phyloP scores from a whole-genome alignment of 768 basidiomycete species.

The Fomitopsis serialis region DNA sequence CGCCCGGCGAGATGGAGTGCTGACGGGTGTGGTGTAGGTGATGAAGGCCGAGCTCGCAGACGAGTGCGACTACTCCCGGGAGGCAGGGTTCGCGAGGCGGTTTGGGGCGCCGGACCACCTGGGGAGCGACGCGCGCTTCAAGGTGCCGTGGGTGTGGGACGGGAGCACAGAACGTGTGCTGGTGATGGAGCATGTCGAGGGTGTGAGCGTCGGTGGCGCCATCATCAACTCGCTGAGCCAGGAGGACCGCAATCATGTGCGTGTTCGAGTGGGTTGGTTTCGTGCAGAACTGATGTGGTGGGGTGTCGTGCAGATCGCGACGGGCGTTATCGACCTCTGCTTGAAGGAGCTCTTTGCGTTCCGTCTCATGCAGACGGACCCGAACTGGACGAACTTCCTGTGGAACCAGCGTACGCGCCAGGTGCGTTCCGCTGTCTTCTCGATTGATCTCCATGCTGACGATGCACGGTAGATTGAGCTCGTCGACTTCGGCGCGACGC shows the following conservation, averaged over 20 bases:
- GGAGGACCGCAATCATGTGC: conserved; percentile 67
- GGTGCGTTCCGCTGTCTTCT: conserved; percentile 30
- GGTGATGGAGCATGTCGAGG: conserved; percentile 83
- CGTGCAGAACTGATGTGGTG: too few species aligned
- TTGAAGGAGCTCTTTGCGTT: conserved; percentile 88
- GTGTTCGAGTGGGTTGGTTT: conserved; percentile 10
- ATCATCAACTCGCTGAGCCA: conserved; percentile 51
- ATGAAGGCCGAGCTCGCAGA: conserved; percentile 88
- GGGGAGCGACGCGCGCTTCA: conserved; percentile 62
- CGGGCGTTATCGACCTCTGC: conserved; percentile 77
- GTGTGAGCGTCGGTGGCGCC: conserved; percentile 73
- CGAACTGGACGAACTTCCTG: conserved; percentile 97
- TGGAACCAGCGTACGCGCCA: conserved; percentile 67
- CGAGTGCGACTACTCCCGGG: conserved; percentile 87
- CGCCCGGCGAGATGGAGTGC: not conserved
- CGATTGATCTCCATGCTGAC: not conserved
- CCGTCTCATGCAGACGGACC: conserved; percentile 95
- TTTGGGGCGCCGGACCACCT: conserved; percentile 51
- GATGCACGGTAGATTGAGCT: conserved; percentile 56
- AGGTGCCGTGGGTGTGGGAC: conserved; percentile 83
- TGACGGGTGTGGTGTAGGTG: conserved; percentile 40
- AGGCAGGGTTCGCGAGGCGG: conserved; percentile 62
- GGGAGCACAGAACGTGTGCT: conserved; percentile 78
- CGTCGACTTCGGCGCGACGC: conserved; percentile 94
- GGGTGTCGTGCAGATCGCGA: conserved; percentile 76